These are phyloP conservation scores for Guyanaporus albipodus DNA, from an alignment of 768 basidiomycete species.

Conservation along the genomic window DNA sequence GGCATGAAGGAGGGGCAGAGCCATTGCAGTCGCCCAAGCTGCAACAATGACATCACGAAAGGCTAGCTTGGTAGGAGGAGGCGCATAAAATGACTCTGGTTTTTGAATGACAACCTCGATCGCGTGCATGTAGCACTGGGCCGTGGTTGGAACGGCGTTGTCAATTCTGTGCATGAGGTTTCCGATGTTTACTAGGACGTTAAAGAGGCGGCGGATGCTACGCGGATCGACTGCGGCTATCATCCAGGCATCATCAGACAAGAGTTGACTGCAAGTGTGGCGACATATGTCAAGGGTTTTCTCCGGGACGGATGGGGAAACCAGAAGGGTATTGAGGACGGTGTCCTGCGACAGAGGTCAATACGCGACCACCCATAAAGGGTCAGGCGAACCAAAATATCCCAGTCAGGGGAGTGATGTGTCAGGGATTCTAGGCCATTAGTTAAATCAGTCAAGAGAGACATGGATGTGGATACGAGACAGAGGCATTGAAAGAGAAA, in stretches of 20 bases:
- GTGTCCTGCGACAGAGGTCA: slow-evolving; percentile 24
- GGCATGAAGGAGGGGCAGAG: slow-evolving; percentile 25
- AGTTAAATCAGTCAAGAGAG: slow-evolving; percentile 25
- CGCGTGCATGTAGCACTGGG: slow-evolving; percentile 38
- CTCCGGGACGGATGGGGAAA: slow-evolving; percentile 29
- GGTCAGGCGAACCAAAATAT: slow-evolving; percentile 26
- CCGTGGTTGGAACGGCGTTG: slow-evolving; percentile 26
- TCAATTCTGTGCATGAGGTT: slow-evolving; percentile 33
- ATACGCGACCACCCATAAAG: background rate
- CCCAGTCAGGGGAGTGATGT: slow-evolving; percentile 29
- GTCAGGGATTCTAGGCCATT: slow-evolving; percentile 21
- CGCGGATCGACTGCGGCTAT: slow-evolving; percentile 21
- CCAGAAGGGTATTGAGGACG: slow-evolving; percentile 21
- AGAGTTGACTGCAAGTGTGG: slow-evolving; percentile 32
- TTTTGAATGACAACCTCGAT: slow-evolving; percentile 41
- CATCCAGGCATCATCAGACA: slow-evolving; percentile 25
- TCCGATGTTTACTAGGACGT: slow-evolving; percentile 41
- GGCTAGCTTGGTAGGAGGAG: slow-evolving; percentile 21
- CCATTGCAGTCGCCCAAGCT: slow-evolving; percentile 34
- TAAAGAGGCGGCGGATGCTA: slow-evolving; percentile 42
- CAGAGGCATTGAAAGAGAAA: slow-evolving; percentile 13
- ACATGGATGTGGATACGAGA: slow-evolving; percentile 17
- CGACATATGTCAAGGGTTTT: slow-evolving; percentile 29
- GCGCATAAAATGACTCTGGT: slow-evolving; percentile 16
- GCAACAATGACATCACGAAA: slow-evolving; percentile 40